Evolutionary conservation across 768 basidiomycete genomes (phyloP), one percentile per base, ranked within the genome.

Genomic region (Leccinum arenicola): DNA sequence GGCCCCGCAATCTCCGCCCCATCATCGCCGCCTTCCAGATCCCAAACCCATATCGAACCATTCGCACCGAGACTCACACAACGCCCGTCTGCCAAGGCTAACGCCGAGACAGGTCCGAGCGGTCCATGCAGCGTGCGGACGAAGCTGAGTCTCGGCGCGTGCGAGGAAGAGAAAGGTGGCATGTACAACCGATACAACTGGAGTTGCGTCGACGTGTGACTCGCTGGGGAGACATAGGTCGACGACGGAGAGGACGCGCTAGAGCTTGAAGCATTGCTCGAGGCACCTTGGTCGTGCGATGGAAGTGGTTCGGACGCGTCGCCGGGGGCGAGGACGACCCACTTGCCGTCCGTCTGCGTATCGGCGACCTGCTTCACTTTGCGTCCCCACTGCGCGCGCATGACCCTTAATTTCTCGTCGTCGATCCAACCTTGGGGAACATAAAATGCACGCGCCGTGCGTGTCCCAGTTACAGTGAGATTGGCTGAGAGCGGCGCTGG

Each of bases 1-100:
- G 60, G 66, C 2, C 48, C 53, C 33, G 66, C 68, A 6, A 80
- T 74, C 64, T 77, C 76, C 11, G 71, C 67, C 47, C 76, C 73
- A 27, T 73, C 69, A 27, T 73, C 69, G 21, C 75, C 78, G 11
- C 77, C 80, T 69, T 93, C 91, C 33, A 93, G 77, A 73, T 93
- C 91, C 91, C 91, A 93, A 3, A 91, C 88, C 88, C 89, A 91
- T 47, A 93, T 80, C 64, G 83, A 83, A 43, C 89, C 89, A 68
- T 90, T 85, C 35, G 73, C 73, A 9, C 87, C 84, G 19, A 92
- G 73, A 66, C 88, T 87, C 29, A 93, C 87, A 63, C 91, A 93
- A 3, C 91, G 84, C 23, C 91, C 91, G 71, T 93, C 91, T 29
- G 91, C 84, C 36, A 93, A 77, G 15, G 87, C 81, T 21, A 93